Evolutionary conservation across 768 basidiomycete genomes (phyloP).

Genomic region (Cystobasidium onofrii): DNA sequence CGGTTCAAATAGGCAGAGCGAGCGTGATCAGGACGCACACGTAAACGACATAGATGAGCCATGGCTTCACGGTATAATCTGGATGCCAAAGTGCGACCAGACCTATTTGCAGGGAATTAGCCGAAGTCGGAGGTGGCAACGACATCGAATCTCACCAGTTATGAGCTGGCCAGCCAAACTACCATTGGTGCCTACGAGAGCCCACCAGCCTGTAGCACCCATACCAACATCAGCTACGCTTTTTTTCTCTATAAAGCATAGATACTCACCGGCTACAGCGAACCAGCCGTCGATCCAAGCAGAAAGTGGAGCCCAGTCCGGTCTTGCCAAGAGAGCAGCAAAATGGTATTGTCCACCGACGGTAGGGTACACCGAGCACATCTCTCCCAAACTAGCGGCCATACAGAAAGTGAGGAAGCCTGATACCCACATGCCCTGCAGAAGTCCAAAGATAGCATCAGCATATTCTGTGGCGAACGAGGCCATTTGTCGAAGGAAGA

Average conservation of each 20-base stretch:
- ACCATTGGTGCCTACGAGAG: neutral
- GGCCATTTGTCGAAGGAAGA: neutral
- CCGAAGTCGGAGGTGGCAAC: neutral
- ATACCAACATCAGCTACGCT: neutral
- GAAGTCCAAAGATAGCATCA: neutral
- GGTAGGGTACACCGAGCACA: constrained; percentile 30
- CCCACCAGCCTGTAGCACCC: constrained; percentile 11
- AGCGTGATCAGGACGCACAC: too few species aligned
- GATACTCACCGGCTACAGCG: constrained; percentile 14
- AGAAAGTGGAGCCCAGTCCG: neutral
- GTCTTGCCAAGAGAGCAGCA: constrained; percentile 14
- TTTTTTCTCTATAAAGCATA: neutral
- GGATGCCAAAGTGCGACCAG: constrained; percentile 30
- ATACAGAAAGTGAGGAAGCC: constrained; percentile 24
- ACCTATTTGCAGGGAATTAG: neutral
- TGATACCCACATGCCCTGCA: constrained; percentile 23
- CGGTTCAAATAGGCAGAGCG: too few species aligned
- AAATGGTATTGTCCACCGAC: constrained; percentile 22
- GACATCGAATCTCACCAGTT: constrained; percentile 5
- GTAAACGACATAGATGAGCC: constrained; percentile 13
- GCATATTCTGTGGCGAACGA: neutral
- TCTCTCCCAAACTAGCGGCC: constrained; percentile 28
- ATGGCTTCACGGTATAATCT: constrained; percentile 3
- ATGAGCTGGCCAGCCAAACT: constrained; percentile 17
- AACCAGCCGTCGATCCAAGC: constrained; percentile 29